Conservation (phyloP, 305 asterid genomes). For the Fraxinus ornus region DNA sequence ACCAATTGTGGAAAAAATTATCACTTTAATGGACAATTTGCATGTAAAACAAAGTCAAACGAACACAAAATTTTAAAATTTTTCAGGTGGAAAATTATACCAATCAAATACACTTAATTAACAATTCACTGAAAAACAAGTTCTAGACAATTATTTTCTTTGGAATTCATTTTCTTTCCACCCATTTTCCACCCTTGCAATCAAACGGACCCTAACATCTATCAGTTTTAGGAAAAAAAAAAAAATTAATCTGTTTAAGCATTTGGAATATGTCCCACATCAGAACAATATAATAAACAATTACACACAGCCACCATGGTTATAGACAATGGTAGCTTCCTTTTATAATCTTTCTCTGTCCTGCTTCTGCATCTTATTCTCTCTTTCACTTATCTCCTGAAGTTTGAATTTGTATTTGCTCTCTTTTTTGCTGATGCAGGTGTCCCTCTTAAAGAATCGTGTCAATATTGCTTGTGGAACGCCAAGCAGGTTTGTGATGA, state of each 20-base stretch:
- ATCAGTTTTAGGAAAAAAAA: too few relatives aligned
- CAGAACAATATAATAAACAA: slow-evolving; percentile 9
- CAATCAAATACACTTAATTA: too few relatives aligned
- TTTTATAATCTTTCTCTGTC: background rate
- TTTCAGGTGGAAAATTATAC: too few relatives aligned
- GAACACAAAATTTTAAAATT: too few relatives aligned
- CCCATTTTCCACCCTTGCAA: too few relatives aligned
- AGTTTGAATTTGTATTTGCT: slow-evolving; percentile 16
- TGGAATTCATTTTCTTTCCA: too few relatives aligned
- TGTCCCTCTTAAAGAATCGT: slow-evolving; percentile 58
- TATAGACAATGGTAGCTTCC: background rate
- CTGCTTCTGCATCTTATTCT: background rate
- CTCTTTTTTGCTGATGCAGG: slow-evolving; percentile 43
- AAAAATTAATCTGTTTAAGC: background rate
- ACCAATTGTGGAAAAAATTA: too few relatives aligned
- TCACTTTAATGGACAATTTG: too few relatives aligned
- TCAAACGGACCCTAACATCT: background rate
- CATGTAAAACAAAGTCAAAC: too few relatives aligned
- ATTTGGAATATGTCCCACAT: slow-evolving; percentile 5
- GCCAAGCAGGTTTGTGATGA: slow-evolving; percentile 67
- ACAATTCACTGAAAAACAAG: too few relatives aligned
- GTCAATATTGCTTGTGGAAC: slow-evolving; percentile 94
- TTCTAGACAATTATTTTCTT: too few relatives aligned
- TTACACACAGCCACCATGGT: background rate
- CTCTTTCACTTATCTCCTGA: slow-evolving; percentile 3